Conservation (phyloP, 768 basidiomycete species). For the Pleurotus salmoneostramineus region DNA sequence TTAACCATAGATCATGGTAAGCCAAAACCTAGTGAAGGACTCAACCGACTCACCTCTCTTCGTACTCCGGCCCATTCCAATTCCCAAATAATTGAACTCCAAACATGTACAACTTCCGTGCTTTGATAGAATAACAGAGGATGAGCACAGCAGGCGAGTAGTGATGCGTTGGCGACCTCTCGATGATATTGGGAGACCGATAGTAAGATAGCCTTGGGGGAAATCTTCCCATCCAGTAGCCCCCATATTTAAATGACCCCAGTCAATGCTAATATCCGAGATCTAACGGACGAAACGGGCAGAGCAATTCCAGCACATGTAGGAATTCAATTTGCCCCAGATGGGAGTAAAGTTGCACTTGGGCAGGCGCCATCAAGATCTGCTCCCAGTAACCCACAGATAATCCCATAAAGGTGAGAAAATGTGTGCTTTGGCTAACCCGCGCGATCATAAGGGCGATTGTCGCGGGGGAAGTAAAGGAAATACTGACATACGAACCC, state of each 20-base stretch:
- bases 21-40: not conserved
- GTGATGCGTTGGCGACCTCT: no score
- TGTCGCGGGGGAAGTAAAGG: not conserved
- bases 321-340: not conserved
- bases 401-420: not conserved
- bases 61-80: conserved; percentile 36
- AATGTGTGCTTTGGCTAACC: not conserved
- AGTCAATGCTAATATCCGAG: not conserved
- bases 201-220: no score
- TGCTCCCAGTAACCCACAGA: not conserved
- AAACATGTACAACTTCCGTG: not conserved
- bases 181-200: no score
- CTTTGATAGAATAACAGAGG: no score
- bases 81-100: conserved; percentile 17
- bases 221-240: not conserved
- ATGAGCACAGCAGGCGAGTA: no score
- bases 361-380: not conserved
- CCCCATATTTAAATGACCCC: not conserved
- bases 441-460: not conserved
- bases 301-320: not conserved
- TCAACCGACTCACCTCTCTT: conserved; percentile 25
- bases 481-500: not conserved
- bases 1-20: not conserved
- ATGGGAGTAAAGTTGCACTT: not conserved
- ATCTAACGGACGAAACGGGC: not conserved